Evolutionary conservation across 163 green algal species (phyloP).

Genomic region (Coccomyxa subellipsoidea): DNA sequence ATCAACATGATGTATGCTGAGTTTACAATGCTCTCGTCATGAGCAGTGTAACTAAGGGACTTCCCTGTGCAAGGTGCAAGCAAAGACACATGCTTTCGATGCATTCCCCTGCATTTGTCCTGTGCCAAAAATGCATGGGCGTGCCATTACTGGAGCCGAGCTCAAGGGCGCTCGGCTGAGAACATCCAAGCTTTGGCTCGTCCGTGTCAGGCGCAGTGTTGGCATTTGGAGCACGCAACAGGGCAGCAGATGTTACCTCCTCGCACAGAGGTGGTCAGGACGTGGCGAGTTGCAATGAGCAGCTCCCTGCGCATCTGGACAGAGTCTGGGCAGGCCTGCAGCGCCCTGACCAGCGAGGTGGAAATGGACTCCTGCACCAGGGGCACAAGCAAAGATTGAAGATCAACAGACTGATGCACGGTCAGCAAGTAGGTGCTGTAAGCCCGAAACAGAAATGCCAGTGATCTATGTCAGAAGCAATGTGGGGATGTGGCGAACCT

Average conservation of each 20-base stretch:
- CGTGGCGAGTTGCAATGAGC: constrained; percentile 69
- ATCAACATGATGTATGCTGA: too few relatives aligned
- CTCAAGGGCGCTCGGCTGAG: too few relatives aligned
- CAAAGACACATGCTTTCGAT: too few relatives aligned
- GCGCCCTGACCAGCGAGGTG: constrained; percentile 72
- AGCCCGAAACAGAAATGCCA: too few relatives aligned
- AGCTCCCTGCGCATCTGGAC: constrained; percentile 86
- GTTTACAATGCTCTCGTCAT: neutral
- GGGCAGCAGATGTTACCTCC: neutral
- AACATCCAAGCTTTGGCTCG: too few relatives aligned
- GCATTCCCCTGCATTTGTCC: too few relatives aligned
- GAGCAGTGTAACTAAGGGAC: neutral
- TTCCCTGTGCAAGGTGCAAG: too few relatives aligned
- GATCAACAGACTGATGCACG: too few relatives aligned
- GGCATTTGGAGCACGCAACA: neutral
- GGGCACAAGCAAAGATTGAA: neutral
- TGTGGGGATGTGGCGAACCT: neutral
- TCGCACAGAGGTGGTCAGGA: neutral
- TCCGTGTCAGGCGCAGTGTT: too few relatives aligned
- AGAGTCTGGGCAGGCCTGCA: constrained; percentile 74
- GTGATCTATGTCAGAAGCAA: neutral
- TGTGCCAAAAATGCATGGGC: too few relatives aligned
- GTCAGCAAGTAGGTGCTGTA: too few relatives aligned
- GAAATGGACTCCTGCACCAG: constrained; percentile 39
- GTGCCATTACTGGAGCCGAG: too few relatives aligned